Evolutionary conservation across 176 grass and related monocot genomes (phyloP), one percentile per base, ranked within the genome.

Genomic region (Paspalum notatum): DNA sequence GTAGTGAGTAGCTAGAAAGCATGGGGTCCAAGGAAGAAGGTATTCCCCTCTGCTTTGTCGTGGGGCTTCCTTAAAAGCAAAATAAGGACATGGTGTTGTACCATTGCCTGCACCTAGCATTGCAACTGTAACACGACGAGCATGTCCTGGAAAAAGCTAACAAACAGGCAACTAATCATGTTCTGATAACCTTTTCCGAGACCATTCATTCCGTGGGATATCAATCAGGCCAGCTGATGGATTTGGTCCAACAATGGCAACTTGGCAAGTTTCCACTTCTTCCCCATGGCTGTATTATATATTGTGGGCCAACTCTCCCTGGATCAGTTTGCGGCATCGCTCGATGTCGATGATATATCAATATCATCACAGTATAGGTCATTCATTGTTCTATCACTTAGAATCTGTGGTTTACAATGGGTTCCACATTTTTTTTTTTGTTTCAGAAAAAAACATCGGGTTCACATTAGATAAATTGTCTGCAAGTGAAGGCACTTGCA

Each of bases 61-160:
- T 51, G 13, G 53, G 58, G 75, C 81, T 84, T 88, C 69, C 12
- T 38, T 80, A 12, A 51, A 66, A 68, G 76, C 53, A 75, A 75
- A 84, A 69, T 70, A 65, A 43, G 54, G 70, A 70, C 71, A 76
- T 88, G 76, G 22, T 68, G 46, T 74, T 73, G 75, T 60, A 57
- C 57, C 45, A 51, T 66, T 58, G 14, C 67, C 40, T 83, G 58
- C 26, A n/a, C 48, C 50, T 64, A 78, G 27, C 67, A 17, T 43
- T 62, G 68, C 45, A 79, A 24, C 62, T 63, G 70, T 69, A 74
- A 61, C 68, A 76, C 12, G 40, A 58, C n/a, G 8, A 65, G 62
- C 82, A 55, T 81, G 82, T 39, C 43, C 61, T 32, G 53, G 61
- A 84, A 63, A 64, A 76, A 8, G 60, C 62, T 76, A 76, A n/a